Conservation (phyloP, 2,329 filamentous ascomycete species). For the Alternaria sp. region DNA sequence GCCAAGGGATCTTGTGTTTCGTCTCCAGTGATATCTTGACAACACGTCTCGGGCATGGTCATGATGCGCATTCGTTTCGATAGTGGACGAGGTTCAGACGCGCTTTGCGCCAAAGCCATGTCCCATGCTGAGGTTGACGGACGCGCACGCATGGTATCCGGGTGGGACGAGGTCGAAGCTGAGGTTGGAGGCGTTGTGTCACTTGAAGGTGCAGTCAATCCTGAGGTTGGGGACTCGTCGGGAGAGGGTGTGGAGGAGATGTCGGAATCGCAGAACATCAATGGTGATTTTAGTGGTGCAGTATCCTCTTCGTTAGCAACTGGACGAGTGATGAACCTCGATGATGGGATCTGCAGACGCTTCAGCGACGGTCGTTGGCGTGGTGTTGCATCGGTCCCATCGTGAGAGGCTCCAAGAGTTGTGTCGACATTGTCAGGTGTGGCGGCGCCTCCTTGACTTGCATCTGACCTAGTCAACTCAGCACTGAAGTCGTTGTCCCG, state of each 20-base stretch:
- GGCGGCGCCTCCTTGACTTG: neutral
- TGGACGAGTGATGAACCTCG: constrained; percentile 1
- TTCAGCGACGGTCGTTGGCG: constrained; percentile 5
- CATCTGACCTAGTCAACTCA: neutral
- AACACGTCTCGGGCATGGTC: constrained; percentile 9
- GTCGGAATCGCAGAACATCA: constrained; percentile 29
- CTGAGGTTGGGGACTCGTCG: constrained; percentile 28
- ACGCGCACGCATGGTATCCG: neutral
- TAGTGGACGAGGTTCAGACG: constrained; percentile 7
- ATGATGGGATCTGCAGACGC: constrained; percentile 12
- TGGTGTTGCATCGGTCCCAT: neutral
- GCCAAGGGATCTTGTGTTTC: neutral
- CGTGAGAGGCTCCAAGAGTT: neutral
- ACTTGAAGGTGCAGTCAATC: constrained; percentile 16
- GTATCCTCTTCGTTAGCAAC: neutral
- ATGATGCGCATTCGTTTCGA: constrained; percentile 24
- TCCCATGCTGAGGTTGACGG: neutral
- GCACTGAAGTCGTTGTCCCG: neutral
- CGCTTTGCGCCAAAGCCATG: neutral
- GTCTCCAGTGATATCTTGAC: neutral
- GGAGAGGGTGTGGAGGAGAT: constrained; percentile 25
- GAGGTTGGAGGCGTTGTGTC: constrained; percentile 7
- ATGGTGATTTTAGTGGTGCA: constrained; percentile 15
- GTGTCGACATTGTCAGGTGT: neutral
- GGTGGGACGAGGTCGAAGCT: neutral